Conservation (phyloP, 2,329 filamentous ascomycete genomes). For the Verticillium zaregamsianum region DNA sequence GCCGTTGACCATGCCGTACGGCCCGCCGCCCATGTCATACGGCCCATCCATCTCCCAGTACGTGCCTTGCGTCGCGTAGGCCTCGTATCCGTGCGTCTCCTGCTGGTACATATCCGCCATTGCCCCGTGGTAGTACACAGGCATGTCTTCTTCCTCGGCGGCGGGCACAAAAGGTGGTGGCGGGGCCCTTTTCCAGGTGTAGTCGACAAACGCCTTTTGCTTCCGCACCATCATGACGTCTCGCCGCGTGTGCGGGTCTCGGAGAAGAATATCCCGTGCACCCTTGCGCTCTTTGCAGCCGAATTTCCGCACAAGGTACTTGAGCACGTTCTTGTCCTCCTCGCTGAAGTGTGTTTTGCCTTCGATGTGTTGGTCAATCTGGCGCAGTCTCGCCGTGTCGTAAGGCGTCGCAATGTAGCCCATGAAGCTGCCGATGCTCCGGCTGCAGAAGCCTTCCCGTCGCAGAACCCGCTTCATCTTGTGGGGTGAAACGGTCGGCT, state of each 20-base stretch:
- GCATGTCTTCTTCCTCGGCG: not conserved
- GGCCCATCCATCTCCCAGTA: not conserved
- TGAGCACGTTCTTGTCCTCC: constrained; percentile 37
- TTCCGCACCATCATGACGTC: constrained; percentile 78
- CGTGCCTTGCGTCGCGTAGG: not conserved
- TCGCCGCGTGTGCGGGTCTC: constrained; percentile 64
- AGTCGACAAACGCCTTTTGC: constrained; percentile 80
- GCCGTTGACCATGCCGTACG: not conserved
- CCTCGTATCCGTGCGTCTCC: not conserved
- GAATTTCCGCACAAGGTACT: constrained; percentile 46
- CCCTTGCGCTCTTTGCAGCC: constrained; percentile 68
- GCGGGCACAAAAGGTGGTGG: constrained; percentile 1
- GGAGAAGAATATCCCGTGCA: constrained; percentile 77
- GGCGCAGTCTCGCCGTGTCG: constrained; percentile 42
- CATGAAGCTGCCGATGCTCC: constrained; percentile 25
- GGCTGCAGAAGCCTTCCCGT: constrained; percentile 34
- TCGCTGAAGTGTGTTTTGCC: constrained; percentile 25
- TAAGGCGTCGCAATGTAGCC: constrained; percentile 43
- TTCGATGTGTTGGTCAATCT: constrained; percentile 45
- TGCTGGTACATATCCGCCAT: not conserved
- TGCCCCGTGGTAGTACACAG: not conserved
- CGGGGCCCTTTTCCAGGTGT: constrained; percentile 67
- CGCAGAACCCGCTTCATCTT: constrained; percentile 27
- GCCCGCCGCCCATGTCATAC: not conserved
- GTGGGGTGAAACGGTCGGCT: not conserved